Percentiles rank a stretch among this genome's conserved stretches.
These are phyloP conservation scores for Fusarium goolgardi DNA, from an alignment of 2,329 filamentous ascomycete genomes.

Conservation along the genomic window DNA sequence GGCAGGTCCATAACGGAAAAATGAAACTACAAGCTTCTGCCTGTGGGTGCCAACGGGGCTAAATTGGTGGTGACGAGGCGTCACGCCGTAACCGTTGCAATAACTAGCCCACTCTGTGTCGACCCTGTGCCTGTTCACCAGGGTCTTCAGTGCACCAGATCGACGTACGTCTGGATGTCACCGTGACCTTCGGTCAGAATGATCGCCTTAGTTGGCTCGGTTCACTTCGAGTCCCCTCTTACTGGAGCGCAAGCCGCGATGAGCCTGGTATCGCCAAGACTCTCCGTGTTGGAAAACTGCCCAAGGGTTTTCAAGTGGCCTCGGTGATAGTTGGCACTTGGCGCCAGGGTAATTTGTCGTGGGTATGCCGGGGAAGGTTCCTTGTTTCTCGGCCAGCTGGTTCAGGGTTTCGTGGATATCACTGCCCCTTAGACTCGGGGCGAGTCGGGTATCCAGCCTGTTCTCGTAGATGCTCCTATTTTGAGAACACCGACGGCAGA, in stretches of 20 bases:
- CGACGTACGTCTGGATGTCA: slow-evolving; percentile 23
- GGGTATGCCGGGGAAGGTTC: slow-evolving; percentile 20
- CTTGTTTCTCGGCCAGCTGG: slow-evolving; percentile 23
- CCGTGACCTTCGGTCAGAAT: slow-evolving; percentile 3
- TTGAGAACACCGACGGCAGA: slow-evolving; percentile 22
- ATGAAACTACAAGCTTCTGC: slow-evolving; percentile 10
- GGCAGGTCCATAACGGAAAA: slow-evolving; percentile 20
- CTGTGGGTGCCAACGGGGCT: slow-evolving; percentile 19
- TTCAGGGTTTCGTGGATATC: slow-evolving; percentile 19
- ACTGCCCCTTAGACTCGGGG: slow-evolving; percentile 24
- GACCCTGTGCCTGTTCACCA: slow-evolving; percentile 23
- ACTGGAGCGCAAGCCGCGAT: not conserved
- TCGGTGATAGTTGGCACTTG: slow-evolving; percentile 23
- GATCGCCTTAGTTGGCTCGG: slow-evolving; percentile 3
- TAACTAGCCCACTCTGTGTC: slow-evolving; percentile 32
- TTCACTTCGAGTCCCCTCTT: slow-evolving; percentile 7
- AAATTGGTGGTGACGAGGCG: slow-evolving; percentile 12
- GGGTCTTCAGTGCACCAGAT: slow-evolving; percentile 33
- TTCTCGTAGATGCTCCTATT: slow-evolving; percentile 29
- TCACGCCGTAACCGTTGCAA: slow-evolving; percentile 34
- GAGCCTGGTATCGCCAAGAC: slow-evolving; percentile 15
- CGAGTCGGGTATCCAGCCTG: slow-evolving; percentile 31
- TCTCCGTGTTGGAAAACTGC: slow-evolving; percentile 10
- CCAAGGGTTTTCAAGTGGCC: slow-evolving; percentile 11
- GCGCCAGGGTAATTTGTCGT: slow-evolving; percentile 34